Percentiles rank a stretch among this genome's conserved stretches.
Evolutionary conservation across 2,329 filamentous ascomycete species (phyloP).

Genomic region (Orbilia ellipsospora): DNA sequence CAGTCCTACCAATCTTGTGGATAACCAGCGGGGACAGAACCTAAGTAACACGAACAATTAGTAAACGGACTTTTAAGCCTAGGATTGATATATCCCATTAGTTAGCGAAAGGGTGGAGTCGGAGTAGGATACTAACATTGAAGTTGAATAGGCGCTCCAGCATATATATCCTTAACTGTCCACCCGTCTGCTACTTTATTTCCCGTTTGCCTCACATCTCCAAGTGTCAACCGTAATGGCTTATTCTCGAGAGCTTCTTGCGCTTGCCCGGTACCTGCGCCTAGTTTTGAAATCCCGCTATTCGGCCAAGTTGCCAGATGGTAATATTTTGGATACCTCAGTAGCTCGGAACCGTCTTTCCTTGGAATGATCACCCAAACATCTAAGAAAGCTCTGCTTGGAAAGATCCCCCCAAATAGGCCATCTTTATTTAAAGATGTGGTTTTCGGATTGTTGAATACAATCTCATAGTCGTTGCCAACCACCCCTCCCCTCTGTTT

Average conservation of each 20-base stretch:
- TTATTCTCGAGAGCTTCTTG: neutral
- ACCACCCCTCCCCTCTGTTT: constrained; percentile 3
- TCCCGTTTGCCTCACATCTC: constrained; percentile 27
- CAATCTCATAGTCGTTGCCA: constrained; percentile 12
- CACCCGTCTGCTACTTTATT: constrained; percentile 25
- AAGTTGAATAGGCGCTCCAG: constrained; percentile 32
- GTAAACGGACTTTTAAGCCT: too few relatives aligned
- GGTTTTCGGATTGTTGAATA: constrained; percentile 26
- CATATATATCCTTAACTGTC: constrained; percentile 19
- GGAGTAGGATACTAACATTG: constrained; percentile 18
- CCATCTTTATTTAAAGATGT: constrained; percentile 20
- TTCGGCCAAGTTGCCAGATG: constrained; percentile 22
- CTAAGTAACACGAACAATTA: constrained; percentile 6
- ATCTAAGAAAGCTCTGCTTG: neutral
- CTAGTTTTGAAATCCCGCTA: neutral
- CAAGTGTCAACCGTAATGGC: constrained; percentile 20
- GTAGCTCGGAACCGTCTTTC: neutral
- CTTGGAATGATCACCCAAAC: constrained; percentile 19
- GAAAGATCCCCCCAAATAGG: constrained; percentile 9
- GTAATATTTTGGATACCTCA: constrained; percentile 25
- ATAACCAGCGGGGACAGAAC: constrained; percentile 21
- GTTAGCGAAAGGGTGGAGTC: too few relatives aligned
- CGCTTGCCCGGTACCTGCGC: too few relatives aligned
- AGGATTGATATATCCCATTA: too few relatives aligned
- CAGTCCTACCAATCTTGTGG: constrained; percentile 33